Conservation (phyloP, 2,329 filamentous ascomycete genomes). For the Trichoderma sp. region DNA sequence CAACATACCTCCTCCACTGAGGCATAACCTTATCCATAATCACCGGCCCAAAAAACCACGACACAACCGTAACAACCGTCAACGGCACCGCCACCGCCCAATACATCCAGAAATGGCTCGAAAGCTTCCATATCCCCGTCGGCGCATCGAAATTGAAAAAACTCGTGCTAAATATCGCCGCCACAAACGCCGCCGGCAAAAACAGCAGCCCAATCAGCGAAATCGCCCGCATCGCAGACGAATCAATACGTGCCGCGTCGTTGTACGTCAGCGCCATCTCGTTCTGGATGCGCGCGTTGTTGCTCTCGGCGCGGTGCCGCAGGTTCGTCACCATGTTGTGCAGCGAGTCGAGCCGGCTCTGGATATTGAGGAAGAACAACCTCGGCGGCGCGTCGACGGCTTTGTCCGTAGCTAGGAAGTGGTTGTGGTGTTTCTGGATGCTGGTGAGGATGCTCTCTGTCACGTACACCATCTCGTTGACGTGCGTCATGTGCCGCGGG, state of each 20-base stretch:
- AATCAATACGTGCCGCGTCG: slow-evolving; percentile 44
- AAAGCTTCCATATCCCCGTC: slow-evolving; percentile 30
- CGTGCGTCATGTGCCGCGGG: slow-evolving; percentile 44
- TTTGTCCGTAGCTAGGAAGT: slow-evolving; percentile 15
- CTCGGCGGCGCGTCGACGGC: background rate
- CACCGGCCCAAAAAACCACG: slow-evolving; percentile 25
- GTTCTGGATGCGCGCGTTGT: slow-evolving; percentile 49
- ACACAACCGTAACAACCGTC: slow-evolving; percentile 24
- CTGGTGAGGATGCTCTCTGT: slow-evolving; percentile 32
- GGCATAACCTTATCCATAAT: background rate
- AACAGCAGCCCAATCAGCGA: slow-evolving; percentile 49
- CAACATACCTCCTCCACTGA: background rate
- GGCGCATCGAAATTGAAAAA: slow-evolving; percentile 39
- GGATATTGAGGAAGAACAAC: slow-evolving; percentile 25
- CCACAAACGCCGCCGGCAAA: slow-evolving; percentile 52
- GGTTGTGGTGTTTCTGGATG: slow-evolving; percentile 34
- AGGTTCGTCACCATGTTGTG: slow-evolving; percentile 37
- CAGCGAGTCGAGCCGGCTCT: slow-evolving; percentile 34
- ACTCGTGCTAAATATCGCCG: slow-evolving; percentile 45
- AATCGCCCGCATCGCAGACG: slow-evolving; percentile 51
- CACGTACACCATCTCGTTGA: slow-evolving; percentile 42
- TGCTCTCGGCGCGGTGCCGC: slow-evolving; percentile 37
- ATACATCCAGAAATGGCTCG: slow-evolving; percentile 37
- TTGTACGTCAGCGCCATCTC: slow-evolving; percentile 55
- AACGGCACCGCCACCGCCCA: slow-evolving; percentile 35